Percentiles rank a stretch among this genome's conserved stretches.
These are phyloP conservation scores for Anisodus tanguticus DNA, from an alignment of 257 asterid species.

Conservation along the genomic window DNA sequence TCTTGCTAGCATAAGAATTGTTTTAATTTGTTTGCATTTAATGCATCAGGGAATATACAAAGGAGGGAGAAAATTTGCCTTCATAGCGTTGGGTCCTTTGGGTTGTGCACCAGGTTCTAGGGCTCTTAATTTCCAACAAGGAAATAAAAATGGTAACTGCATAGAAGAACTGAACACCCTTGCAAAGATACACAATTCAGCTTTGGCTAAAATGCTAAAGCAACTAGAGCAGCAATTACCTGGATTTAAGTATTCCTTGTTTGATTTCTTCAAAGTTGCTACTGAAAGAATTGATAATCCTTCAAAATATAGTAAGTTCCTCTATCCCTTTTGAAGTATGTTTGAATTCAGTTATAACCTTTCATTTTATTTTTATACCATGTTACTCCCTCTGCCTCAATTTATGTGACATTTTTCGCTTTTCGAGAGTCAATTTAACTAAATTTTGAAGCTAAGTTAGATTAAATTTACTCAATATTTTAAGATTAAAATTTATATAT, in stretches of 20 bases:
- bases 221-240: background rate
- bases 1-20: too few relatives aligned
- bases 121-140: slow-evolving; percentile 16
- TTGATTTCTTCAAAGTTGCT: background rate
- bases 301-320: slow-evolving; percentile 10
- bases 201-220: slow-evolving; percentile 8
- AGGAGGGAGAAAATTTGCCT: slow-evolving; percentile 44
- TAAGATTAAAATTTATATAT: too few relatives aligned
- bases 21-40: too few relatives aligned
- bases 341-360: too few relatives aligned
- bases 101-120: slow-evolving; percentile 32
- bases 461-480: too few relatives aligned
- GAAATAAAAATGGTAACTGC: slow-evolving; percentile 1
- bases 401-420: too few relatives aligned
- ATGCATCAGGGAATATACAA: slow-evolving; percentile 32
- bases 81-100: slow-evolving; percentile 28
- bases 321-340: background rate
- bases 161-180: background rate
- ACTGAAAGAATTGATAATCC: background rate
- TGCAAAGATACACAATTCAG: background rate
- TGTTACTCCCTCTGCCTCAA: too few relatives aligned
- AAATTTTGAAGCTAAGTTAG: too few relatives aligned
- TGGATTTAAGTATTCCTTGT: slow-evolving; percentile 15
- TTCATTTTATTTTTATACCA: too few relatives aligned
- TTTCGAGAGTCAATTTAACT: too few relatives aligned